Evolutionary conservation across 257 asterid genomes (phyloP).

Genomic region (Solanum pennellii): DNA sequence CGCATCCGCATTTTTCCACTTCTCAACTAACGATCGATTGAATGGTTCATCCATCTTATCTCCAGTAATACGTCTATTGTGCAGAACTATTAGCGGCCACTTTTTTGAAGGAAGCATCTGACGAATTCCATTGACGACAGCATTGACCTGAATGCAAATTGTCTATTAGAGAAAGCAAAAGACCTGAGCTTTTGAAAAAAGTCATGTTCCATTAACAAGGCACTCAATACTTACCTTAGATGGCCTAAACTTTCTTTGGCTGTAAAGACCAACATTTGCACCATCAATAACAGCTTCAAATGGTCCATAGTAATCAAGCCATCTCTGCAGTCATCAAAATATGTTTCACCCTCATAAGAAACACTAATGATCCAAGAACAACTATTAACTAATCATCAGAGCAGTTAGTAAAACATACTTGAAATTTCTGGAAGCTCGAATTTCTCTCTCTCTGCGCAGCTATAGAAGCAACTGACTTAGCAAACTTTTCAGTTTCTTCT

Average conservation of each 20-base stretch:
- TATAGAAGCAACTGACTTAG: slow-evolving; percentile 61
- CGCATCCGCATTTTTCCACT: slow-evolving; percentile 69
- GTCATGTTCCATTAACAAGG: background rate
- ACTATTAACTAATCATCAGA: background rate
- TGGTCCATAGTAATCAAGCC: slow-evolving; percentile 86
- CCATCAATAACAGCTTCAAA: slow-evolving; percentile 88
- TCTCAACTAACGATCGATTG: slow-evolving; percentile 45
- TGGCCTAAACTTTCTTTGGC: slow-evolving; percentile 59
- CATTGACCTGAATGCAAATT: slow-evolving; percentile 41
- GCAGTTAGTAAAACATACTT: slow-evolving; percentile 27
- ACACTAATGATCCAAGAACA: background rate
- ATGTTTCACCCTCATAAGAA: slow-evolving; percentile 11
- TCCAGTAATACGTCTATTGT: slow-evolving; percentile 64
- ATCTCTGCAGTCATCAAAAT: slow-evolving; percentile 40
- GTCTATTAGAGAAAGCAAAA: background rate
- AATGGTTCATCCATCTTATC: slow-evolving; percentile 57
- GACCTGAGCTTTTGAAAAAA: background rate
- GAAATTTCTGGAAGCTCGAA: slow-evolving; percentile 69
- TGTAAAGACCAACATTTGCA: slow-evolving; percentile 73
- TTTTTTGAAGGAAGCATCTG: slow-evolving; percentile 71
- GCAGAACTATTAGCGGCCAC: slow-evolving; percentile 78
- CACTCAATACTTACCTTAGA: slow-evolving; percentile 43
- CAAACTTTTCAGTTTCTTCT: slow-evolving; percentile 61
- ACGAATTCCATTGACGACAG: slow-evolving; percentile 68
- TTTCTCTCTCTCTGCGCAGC: slow-evolving; percentile 57